Evolutionary conservation across 2,329 filamentous ascomycete species (phyloP).

Genomic region (Atkinsonella hypoxylon): DNA sequence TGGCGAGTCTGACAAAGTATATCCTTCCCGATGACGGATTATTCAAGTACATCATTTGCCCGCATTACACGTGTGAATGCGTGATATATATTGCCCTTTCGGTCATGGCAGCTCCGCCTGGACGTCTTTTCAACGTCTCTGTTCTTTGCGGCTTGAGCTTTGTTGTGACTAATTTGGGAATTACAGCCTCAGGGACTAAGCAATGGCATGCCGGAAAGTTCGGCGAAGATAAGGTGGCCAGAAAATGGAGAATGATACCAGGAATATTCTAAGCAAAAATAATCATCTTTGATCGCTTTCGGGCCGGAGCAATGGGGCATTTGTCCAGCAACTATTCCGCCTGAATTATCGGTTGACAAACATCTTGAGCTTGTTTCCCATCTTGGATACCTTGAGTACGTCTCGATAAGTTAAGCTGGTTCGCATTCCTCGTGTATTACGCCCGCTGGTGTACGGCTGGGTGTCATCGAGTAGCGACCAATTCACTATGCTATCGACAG

Average conservation of each 20-base stretch:
- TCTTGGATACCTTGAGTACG: constrained; percentile 67
- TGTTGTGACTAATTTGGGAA: constrained; percentile 65
- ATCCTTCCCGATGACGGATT: constrained; percentile 62
- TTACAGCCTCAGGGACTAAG: constrained; percentile 68
- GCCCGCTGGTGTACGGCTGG: constrained; percentile 34
- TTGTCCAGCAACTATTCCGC: not conserved
- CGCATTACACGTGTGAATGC: constrained; percentile 88
- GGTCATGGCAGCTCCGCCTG: constrained; percentile 58
- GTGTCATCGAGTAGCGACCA: constrained; percentile 52
- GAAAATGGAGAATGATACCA: constrained; percentile 68
- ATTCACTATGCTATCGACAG: constrained; percentile 51
- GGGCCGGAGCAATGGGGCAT: not conserved
- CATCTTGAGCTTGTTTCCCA: constrained; percentile 54
- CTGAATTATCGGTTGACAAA: constrained; percentile 23
- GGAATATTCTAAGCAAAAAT: constrained; percentile 38
- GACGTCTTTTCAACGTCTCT: constrained; percentile 57
- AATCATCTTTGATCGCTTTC: not conserved
- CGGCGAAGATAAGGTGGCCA: constrained; percentile 48
- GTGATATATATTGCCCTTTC: constrained; percentile 71
- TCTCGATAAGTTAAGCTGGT: constrained; percentile 75
- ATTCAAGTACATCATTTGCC: constrained; percentile 65
- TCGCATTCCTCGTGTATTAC: constrained; percentile 45
- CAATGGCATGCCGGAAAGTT: constrained; percentile 72
- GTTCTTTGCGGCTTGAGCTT: constrained; percentile 60
- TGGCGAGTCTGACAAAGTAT: constrained; percentile 67